Conservation (phyloP, 2,329 filamentous ascomycete genomes). For the Trichoderma citrinoviride region DNA sequence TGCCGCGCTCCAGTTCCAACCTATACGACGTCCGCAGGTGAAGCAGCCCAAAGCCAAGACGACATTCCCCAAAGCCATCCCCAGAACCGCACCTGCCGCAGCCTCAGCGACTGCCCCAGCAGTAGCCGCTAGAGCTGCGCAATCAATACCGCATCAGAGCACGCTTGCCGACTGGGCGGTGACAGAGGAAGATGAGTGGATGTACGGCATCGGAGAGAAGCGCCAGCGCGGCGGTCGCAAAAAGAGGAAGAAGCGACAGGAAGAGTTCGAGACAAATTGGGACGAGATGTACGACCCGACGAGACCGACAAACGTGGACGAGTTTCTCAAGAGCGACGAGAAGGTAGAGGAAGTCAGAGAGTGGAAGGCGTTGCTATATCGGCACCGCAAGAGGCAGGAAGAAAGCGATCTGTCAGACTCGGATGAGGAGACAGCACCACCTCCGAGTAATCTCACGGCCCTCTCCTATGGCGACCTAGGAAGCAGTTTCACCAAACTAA, state of each 20-base stretch:
- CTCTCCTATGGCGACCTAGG: background rate
- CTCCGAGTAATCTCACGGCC: conserved; percentile 35
- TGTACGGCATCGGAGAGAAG: conserved; percentile 62
- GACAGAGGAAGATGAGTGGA: conserved; percentile 76
- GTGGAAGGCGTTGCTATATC: conserved; percentile 81
- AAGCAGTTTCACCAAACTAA: background rate
- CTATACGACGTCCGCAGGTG: conserved; percentile 71
- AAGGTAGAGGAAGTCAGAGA: conserved; percentile 75
- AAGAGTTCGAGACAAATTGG: conserved; percentile 70
- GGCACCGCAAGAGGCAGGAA: conserved; percentile 55
- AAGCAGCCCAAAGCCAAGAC: conserved; percentile 60
- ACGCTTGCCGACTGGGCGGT: conserved; percentile 79
- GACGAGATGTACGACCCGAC: conserved; percentile 87
- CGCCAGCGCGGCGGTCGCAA: conserved; percentile 74
- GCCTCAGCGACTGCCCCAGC: conserved; percentile 37
- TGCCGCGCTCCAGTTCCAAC: conserved; percentile 76
- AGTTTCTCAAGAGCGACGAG: conserved; percentile 82
- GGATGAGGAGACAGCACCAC: conserved; percentile 35
- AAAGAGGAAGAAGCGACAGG: conserved; percentile 67
- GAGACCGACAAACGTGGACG: conserved; percentile 77
- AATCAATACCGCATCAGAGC: conserved; percentile 54
- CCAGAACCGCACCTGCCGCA: conserved; percentile 33
- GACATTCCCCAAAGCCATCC: conserved; percentile 49
- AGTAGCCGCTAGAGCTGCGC: conserved; percentile 34
- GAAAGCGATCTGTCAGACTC: conserved; percentile 42